phyloP scores from a whole-genome alignment of 75 land plant genomes.

The Cryptomeria japonica region DNA sequence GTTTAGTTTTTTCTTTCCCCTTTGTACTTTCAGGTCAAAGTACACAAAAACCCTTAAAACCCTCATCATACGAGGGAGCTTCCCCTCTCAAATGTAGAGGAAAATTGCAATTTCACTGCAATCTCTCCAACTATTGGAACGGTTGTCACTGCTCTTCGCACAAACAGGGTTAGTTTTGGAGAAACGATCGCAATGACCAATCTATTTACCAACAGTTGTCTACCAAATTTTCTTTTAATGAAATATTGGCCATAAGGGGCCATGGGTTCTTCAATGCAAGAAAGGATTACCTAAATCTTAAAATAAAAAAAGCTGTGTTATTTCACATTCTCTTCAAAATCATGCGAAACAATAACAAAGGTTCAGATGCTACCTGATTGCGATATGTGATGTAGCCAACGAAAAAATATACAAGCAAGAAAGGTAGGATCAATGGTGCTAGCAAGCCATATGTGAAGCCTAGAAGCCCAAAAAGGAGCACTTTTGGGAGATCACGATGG shows the following conservation, averaged over 20 bases:
- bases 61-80: no score
- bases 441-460: slow-evolving; percentile 82
- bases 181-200: no score
- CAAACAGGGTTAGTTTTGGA: no score
- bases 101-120: no score
- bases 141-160: no score
- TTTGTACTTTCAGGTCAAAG: no score
- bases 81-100: no score
- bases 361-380: slow-evolving; percentile 64
- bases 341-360: neutral
- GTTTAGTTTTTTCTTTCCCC: no score
- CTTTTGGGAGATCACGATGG: slow-evolving; percentile 69
- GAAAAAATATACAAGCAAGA: slow-evolving; percentile 71
- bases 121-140: no score
- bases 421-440: slow-evolving; percentile 88
- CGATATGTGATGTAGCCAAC: slow-evolving; percentile 81
- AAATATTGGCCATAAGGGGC: neutral
- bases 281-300: neutral
- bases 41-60: no score
- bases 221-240: no score
- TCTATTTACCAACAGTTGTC: no score
- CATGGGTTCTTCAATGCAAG: neutral
- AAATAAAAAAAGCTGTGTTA: neutral
- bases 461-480: slow-evolving; percentile 79
- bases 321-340: neutral